Conservation (phyloP, 441 rosid species). For the Aleurites moluccanus region DNA sequence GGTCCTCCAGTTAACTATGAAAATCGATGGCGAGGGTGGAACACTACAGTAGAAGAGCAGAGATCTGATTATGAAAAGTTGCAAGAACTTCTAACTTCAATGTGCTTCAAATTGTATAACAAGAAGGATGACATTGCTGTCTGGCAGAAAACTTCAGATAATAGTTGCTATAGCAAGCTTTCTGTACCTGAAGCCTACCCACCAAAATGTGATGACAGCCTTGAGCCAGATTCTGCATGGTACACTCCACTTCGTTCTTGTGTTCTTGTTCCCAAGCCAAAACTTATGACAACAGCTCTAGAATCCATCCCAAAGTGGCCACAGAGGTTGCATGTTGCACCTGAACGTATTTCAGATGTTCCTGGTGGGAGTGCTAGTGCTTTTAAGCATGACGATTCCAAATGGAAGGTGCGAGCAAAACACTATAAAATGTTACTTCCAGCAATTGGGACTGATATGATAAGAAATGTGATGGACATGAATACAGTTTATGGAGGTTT, state of each 20-base stretch:
- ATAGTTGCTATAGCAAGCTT: slow-evolving; percentile 62
- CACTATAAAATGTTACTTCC: slow-evolving; percentile 87
- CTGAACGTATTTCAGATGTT: slow-evolving; percentile 71
- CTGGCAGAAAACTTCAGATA: slow-evolving; percentile 82
- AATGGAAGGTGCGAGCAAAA: slow-evolving; percentile 79
- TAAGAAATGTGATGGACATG: slow-evolving; percentile 97
- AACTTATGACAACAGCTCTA: slow-evolving; percentile 59
- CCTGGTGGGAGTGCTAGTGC: slow-evolving; percentile 62
- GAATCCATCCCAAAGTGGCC: slow-evolving; percentile 82
- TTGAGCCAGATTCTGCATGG: slow-evolving; percentile 98
- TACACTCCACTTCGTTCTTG: slow-evolving; percentile 91
- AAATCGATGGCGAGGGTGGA: slow-evolving; percentile 94
- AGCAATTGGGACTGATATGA: slow-evolving; percentile 72
- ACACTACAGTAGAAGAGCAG: slow-evolving; percentile 91
- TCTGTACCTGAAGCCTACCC: slow-evolving; percentile 71
- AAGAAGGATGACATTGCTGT: slow-evolving; percentile 93
- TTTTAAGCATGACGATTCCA: slow-evolving; percentile 71
- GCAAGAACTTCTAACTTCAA: slow-evolving; percentile 67
- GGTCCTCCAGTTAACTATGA: slow-evolving; percentile 99
- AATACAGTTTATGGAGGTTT: slow-evolving; percentile 89
- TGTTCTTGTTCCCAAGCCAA: slow-evolving; percentile 72
- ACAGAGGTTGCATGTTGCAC: slow-evolving; percentile 60
- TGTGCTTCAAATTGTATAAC: slow-evolving; percentile 88
- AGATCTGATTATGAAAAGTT: slow-evolving; percentile 79
- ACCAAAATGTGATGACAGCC: slow-evolving; percentile 88